Evolutionary conservation across 495 filamentous ascomycete species (phyloP).

Genomic region (Daldinia decipiens): DNA sequence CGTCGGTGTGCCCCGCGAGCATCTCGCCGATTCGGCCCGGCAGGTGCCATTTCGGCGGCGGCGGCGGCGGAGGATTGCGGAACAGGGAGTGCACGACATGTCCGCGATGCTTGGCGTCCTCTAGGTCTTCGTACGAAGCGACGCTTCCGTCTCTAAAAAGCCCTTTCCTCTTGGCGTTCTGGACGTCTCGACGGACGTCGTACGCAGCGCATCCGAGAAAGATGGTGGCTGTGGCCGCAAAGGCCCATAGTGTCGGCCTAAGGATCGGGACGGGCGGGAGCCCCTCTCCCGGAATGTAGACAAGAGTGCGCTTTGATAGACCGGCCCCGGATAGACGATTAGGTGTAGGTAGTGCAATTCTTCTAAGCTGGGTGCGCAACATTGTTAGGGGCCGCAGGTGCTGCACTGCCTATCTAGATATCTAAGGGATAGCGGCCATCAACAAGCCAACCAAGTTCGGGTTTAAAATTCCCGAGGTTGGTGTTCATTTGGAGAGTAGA

Average conservation of each 20-base stretch:
- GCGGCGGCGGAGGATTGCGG: neutral
- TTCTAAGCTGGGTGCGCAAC: constrained; percentile 30
- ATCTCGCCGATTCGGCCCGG: constrained; percentile 8
- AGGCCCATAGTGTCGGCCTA: constrained; percentile 41
- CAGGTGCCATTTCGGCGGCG: neutral
- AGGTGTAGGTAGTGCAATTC: constrained; percentile 14
- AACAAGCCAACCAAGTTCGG: constrained; percentile 11
- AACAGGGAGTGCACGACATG: neutral
- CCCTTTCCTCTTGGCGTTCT: constrained; percentile 15
- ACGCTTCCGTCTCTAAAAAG: neutral
- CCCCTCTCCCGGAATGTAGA: neutral
- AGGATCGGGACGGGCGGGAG: constrained; percentile 39
- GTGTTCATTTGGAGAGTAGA: constrained; percentile 8
- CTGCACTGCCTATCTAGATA: constrained; percentile 7
- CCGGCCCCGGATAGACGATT: constrained; percentile 8
- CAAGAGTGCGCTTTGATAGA: constrained; percentile 8
- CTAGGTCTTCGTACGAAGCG: constrained; percentile 37
- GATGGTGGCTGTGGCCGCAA: constrained; percentile 41
- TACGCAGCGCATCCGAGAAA: constrained; percentile 46
- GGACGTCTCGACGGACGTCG: constrained; percentile 44
- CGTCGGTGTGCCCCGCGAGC: constrained; percentile 11
- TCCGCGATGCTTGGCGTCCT: constrained; percentile 8
- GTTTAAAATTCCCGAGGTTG: constrained; percentile 1
- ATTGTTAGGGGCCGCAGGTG: constrained; percentile 12
- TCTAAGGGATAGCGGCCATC: constrained; percentile 12